Base-by-base conservation (phyloP, 179 eudicot genomes). In the Actinidia arguta region DNA sequence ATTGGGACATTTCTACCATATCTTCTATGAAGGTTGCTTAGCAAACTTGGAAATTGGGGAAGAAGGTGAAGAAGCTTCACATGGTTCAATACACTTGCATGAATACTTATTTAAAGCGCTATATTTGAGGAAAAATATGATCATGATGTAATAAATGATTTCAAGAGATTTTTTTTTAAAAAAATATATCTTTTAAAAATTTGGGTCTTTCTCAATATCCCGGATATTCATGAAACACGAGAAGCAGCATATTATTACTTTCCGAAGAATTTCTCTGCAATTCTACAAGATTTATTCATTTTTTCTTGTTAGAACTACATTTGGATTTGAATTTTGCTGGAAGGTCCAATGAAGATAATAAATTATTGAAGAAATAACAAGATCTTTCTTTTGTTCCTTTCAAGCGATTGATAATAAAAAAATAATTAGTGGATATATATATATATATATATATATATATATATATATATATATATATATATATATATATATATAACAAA, bases 21-120 rank as follows among this genome's bases (percentile, higher is more conserved):
- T 95, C 1, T 95, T 86, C 82, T 95, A 92, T 52, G 97, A 95
- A 82, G 97, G 97, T 0, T 91, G 97, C 44, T 82, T 92, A 22
- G 83, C 93, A 55, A 92, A 91, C 83, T 95, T 95, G 73, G 92
- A 92, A 51, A 86, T 92, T 8, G 86, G 80, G 12, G 94, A 92
- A 18, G 91, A 86, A n/a, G 87, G 86, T 12, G 92, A 89, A 89
- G 97, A 92, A 73, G 98, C 98, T 68, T 85, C 96, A 1, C 82
- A 85, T 75, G 81, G 92, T 95, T 70, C 69, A 83, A 59, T 95
- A 91, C 86, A 92, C 88, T 58, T 86, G 92, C 55, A 86, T 92
- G 87, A 82, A 85, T 27, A 85, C 88, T 27, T 95, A 90, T 89
- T 81, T 95, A 58, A 89, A 88, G 75, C 94, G 89, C 64, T 95